Evolutionary conservation across 1,284 basidiomycete species (phyloP), one percentile per base, ranked within the genome.

Genomic region (Waitea zeae): DNA sequence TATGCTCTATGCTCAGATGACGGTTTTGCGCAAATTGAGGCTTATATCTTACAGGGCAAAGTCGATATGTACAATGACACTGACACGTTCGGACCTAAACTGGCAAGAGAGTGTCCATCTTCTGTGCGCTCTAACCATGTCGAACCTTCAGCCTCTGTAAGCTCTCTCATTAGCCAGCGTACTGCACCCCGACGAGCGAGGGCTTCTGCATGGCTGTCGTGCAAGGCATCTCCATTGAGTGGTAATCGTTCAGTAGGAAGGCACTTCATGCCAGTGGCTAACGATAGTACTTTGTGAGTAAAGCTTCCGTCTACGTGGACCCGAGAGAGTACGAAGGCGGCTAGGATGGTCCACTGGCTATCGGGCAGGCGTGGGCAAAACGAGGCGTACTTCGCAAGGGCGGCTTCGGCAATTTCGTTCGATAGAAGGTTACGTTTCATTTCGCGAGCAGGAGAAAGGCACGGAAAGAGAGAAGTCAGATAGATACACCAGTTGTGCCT

Each of bases 121-220:
- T 40, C 41, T 18, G 12, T 5, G 12, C 24, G 19, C 26, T 43
- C 43, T 4, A 78, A 58, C 70, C 70, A 76, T 3, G 43, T 29
- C 3, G 49, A 49, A 12, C 38, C 30, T n/a, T 39, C 30, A 7
- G 32, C 31, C 27, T 43, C 33, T 13, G 37, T 38, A 31, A n/a
- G 61, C 49, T 92, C 78, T 34, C 75, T 67, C 17, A 89, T 50
- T 31, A 90, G 56, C 86, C 86, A 96, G n/a, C 73, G 65, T 24
- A 81, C 50, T 1, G 81, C 74, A 2, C 78, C 79, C 13, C 92
- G 65, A 18, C 86, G 64, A 0, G 87, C 86, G 12, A 95, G 62
- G 12, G 93, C 67, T 53, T 96, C 90, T 3, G 90, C 92, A 51
- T 96, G 90, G 33, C 69, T 76, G 47, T 96, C 90, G 48, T 93